Evolutionary conservation across 305 asterid species (phyloP), one percentile per base, ranked within the genome.

Genomic region (Solanum aculeatissimum): DNA sequence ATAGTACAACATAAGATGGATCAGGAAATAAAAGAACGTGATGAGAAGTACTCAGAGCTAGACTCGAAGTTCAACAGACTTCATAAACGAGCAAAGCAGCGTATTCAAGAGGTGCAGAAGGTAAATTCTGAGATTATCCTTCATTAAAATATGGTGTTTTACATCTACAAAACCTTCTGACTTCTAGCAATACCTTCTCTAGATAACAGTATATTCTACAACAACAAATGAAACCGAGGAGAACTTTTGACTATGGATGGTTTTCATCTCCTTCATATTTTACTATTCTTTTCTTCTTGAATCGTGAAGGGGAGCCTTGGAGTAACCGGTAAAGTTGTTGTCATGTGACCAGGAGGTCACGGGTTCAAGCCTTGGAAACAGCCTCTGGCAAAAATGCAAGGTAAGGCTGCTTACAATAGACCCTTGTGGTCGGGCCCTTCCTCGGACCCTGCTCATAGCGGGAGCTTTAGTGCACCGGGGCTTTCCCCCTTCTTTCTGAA

Each of bases 71-170:
- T 97, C 86, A 97, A 88, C 88, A 92, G 98, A 91, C 99, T 97
- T 88, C 99, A 97, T 89, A 97, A 97, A 92, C 94, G 99, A 89
- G 99, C 99, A 86, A 97, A 97, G 88, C 99, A 95, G 87, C 98
- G 98, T 40, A 97, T 97, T 88, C 99, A 97, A 90, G 99, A 97
- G 85, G 97, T 97, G 89, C 99, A 97, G 82, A 97, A 97, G 94
- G 99, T 95, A 92, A 21, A 85, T 82, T 68, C 18, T 79, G 66
- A 63, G 80, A 47, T 47, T 57, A 81, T 29, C 79, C 72, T 47
- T 82, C 60, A 72, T 69, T 53, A 54, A 16, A 14, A 83, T 80
- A 65, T 77, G 45, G 3, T 29, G 57, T 77, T 77, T 25, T 77
- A 51, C 63, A 2, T 77, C 47, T 18, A 27, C 29, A 16, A 29